Conservation (phyloP, 2,329 filamentous ascomycete species). For the Aphanoascus verrucosus region DNA sequence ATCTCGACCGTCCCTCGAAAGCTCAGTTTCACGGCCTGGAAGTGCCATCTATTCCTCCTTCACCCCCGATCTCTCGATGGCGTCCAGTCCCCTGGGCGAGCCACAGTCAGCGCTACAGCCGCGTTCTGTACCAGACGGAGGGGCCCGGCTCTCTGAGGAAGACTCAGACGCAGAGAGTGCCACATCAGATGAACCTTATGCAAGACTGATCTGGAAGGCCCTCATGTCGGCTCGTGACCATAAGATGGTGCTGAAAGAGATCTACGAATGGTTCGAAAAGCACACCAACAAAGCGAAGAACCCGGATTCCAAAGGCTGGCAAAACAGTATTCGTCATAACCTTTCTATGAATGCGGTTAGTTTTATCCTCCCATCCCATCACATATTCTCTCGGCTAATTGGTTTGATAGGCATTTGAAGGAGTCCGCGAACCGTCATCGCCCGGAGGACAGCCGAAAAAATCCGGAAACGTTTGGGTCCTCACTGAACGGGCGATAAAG, state of each 20-base stretch:
- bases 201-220: conserved; percentile 66
- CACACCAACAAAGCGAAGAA: conserved; percentile 66
- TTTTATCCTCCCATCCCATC: conserved; percentile 15
- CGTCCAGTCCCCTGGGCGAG: conserved; percentile 13
- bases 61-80: conserved; percentile 13
- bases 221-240: conserved; percentile 56
- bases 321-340: conserved; percentile 92
- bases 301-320: conserved; percentile 61
- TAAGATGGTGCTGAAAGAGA: conserved; percentile 69
- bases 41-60: conserved; percentile 12
- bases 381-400: conserved; percentile 15
- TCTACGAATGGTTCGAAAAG: conserved; percentile 80
- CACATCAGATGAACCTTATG: conserved; percentile 56
- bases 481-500: conserved; percentile 57
- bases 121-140: conserved; percentile 12
- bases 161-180: conserved; percentile 15
- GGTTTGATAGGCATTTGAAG: conserved; percentile 27
- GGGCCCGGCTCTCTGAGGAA: conserved; percentile 7
- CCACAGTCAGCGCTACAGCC: not conserved
- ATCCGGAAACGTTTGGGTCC: conserved; percentile 64
- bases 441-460: conserved; percentile 47
- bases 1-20: conserved; percentile 1
- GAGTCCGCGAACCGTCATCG: conserved; percentile 22
- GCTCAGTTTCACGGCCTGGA: conserved; percentile 9
- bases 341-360: conserved; percentile 88